phyloP scores from a whole-genome alignment of 2,329 filamentous ascomycete genomes.

The Cryphonectria japonica region DNA sequence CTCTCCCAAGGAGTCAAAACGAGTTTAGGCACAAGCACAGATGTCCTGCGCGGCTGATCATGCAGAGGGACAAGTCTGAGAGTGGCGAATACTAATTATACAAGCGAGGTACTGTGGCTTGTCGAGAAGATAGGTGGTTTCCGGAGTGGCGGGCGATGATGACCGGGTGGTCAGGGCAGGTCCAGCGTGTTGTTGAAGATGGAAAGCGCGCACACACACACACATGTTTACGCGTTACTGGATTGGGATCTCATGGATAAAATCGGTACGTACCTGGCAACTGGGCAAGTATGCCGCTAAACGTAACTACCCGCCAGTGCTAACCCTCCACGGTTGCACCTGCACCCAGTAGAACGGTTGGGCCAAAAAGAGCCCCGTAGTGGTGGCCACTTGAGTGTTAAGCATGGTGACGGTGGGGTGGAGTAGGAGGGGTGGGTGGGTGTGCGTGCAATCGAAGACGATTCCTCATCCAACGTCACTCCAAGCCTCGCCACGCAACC shows the following conservation, averaged over 20 bases:
- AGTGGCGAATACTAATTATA: background rate
- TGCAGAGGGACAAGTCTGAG: no score
- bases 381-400: background rate
- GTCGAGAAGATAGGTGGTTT: background rate
- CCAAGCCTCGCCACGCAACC: background rate
- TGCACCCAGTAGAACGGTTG: background rate
- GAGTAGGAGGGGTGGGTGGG: background rate
- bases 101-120: background rate
- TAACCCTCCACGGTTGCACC: background rate
- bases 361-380: background rate
- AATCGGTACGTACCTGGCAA: background rate
- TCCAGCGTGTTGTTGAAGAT: background rate
- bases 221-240: background rate
- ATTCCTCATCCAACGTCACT: conserved; percentile 2
- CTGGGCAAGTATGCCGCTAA: background rate
- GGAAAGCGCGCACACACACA: background rate
- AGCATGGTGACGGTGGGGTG: no score
- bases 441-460: background rate
- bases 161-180: background rate
- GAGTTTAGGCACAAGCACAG: background rate
- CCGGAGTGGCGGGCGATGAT: background rate
- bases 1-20: background rate
- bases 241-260: background rate
- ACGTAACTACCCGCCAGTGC: background rate
- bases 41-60: background rate